phyloP scores from a whole-genome alignment of 1,284 basidiomycete species.

The Amylostereum chailletii region DNA sequence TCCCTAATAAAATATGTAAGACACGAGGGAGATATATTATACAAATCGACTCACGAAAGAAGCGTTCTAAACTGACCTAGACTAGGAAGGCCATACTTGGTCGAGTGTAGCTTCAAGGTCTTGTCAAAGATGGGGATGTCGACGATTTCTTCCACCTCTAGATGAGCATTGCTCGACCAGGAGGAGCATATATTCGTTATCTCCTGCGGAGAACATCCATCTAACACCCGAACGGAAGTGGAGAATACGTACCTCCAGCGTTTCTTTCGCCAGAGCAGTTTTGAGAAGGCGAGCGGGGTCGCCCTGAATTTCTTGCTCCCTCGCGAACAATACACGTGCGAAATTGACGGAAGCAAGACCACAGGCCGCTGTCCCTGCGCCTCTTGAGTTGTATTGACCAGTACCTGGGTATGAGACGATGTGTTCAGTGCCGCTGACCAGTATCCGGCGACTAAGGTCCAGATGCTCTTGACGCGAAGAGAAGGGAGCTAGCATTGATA shows the following conservation, averaged over 20 bases:
- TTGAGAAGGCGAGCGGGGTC: constrained; percentile 25
- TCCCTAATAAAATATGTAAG: constrained; percentile 18
- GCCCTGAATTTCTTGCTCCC: constrained; percentile 21
- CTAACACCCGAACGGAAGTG: background rate
- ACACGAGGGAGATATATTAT: background rate
- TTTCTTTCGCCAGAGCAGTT: constrained; percentile 26
- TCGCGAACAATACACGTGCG: constrained; percentile 36
- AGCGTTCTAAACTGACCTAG: constrained; percentile 31
- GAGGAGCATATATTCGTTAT: constrained; percentile 41
- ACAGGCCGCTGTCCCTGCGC: constrained; percentile 39
- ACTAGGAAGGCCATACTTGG: constrained; percentile 30
- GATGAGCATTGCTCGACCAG: constrained; percentile 44
- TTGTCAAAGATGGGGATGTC: constrained; percentile 25
- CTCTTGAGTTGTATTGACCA: constrained; percentile 33
- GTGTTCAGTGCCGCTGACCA: constrained; percentile 12
- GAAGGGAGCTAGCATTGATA: constrained; percentile 4
- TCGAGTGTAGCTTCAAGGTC: constrained; percentile 27
- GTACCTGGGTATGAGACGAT: constrained; percentile 34
- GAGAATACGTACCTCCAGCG: constrained; percentile 26
- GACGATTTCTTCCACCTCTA: constrained; percentile 43
- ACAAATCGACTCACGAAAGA: constrained; percentile 30
- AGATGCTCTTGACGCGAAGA: background rate
- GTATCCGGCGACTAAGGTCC: background rate
- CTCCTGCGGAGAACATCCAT: constrained; percentile 28
- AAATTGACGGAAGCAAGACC: constrained; percentile 59